Conservation (phyloP, 352 stramenopile species). For the Lagenidium giganteum region DNA sequence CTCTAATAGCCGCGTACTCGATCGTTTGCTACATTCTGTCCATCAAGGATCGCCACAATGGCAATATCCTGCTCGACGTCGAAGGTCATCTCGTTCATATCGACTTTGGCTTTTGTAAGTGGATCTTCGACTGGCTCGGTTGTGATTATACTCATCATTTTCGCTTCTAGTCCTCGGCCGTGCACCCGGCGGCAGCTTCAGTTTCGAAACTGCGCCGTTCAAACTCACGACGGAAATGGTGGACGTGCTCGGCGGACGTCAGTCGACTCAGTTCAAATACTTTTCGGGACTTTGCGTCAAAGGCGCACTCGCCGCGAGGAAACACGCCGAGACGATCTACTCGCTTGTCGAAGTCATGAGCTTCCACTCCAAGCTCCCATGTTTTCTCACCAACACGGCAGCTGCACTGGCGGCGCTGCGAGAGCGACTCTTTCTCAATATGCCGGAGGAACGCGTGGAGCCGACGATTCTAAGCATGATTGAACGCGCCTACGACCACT, state of each 20-base stretch:
- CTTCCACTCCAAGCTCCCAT: conserved; percentile 71
- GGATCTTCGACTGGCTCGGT: not conserved
- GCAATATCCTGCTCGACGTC: conserved; percentile 98
- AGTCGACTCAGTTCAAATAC: conserved; percentile 89
- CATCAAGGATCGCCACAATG: conserved; percentile 99
- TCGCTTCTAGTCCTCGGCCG: conserved; percentile 51
- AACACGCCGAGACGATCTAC: conserved; percentile 93
- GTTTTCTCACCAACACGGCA: conserved; percentile 40
- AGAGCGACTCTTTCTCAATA: conserved; percentile 69
- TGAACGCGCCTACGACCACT: conserved; percentile 94
- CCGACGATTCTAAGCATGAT: conserved; percentile 87
- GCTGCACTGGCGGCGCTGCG: conserved; percentile 36
- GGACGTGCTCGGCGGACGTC: conserved; percentile 89
- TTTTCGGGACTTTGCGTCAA: conserved; percentile 94
- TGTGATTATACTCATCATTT: not conserved
- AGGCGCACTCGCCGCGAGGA: conserved; percentile 88
- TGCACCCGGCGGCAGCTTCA: conserved; percentile 88
- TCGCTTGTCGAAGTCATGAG: conserved; percentile 95
- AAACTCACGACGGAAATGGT: conserved; percentile 97
- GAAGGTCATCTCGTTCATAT: conserved; percentile 98
- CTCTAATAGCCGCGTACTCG: conserved; percentile 92
- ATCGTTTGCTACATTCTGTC: conserved; percentile 97
- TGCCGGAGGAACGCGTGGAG: conserved; percentile 51
- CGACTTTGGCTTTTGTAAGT: conserved; percentile 97
- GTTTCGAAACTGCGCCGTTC: conserved; percentile 96